Evolutionary conservation across 2,329 filamentous ascomycete species (phyloP).

Genomic region (Hypoxylon rubiginosum): DNA sequence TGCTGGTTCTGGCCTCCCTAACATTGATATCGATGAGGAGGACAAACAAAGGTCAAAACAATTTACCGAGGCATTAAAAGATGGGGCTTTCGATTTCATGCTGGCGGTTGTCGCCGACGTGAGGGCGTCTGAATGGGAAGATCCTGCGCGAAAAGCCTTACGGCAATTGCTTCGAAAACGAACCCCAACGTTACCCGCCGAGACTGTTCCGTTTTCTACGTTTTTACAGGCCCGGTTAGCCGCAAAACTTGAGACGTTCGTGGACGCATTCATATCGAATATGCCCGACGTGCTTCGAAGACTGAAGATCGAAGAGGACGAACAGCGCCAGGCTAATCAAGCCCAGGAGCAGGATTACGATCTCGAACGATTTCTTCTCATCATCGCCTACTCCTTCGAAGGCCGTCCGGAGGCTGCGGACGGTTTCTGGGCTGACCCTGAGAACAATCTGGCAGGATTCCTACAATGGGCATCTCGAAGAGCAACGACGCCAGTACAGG

Average conservation of each 20-base stretch:
- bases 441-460: slow-evolving; percentile 94
- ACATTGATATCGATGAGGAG: slow-evolving; percentile 77
- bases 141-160: slow-evolving; percentile 86
- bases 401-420: slow-evolving; percentile 85
- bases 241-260: slow-evolving; percentile 86
- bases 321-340: slow-evolving; percentile 79
- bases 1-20: slow-evolving; percentile 68
- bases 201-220: slow-evolving; percentile 76
- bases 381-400: slow-evolving; percentile 93
- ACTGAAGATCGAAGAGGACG: slow-evolving; percentile 89
- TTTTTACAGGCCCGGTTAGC: slow-evolving; percentile 81
- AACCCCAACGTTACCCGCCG: slow-evolving; percentile 75
- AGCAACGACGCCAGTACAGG: slow-evolving; percentile 95
- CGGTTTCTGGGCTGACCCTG: slow-evolving; percentile 91
- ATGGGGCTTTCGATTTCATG: slow-evolving; percentile 93
- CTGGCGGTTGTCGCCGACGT: slow-evolving; percentile 87
- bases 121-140: slow-evolving; percentile 85
- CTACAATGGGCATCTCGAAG: slow-evolving; percentile 96
- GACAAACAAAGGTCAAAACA: slow-evolving; percentile 77
- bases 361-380: slow-evolving; percentile 89
- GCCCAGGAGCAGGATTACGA: slow-evolving; percentile 77
- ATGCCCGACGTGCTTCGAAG: slow-evolving; percentile 92
- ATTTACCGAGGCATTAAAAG: slow-evolving; percentile 83
- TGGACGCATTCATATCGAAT: slow-evolving; percentile 94
- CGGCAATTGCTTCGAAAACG: slow-evolving; percentile 87